Base-by-base conservation (phyloP, 2,329 filamentous ascomycete genomes). In the Sclerotinia spermophila region DNA sequence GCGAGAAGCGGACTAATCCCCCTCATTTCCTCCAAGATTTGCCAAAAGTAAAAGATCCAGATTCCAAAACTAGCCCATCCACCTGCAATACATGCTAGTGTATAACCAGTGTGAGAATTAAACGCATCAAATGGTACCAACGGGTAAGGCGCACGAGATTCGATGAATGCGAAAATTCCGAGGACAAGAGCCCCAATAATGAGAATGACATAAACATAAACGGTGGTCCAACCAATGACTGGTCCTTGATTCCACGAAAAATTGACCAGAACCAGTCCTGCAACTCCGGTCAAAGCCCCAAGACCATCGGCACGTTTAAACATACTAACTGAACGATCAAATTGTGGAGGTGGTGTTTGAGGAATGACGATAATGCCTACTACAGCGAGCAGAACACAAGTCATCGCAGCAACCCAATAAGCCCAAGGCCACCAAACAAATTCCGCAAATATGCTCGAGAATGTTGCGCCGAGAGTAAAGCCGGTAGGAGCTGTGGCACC, bases 181-280 rank as follows among this genome's bases (percentile, higher is more conserved):
- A 89, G 78, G 3, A 90, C 79, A 0, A 88, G 51, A 2, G 87
- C 70, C 0, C 89, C 88, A 3, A 90, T 72, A 51, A 90, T 84
- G 0, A 92, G 81, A 0, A 86, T 79, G 0, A 86, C 81, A 64
- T 76, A 77, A 6, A 72, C 71, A 61, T 78, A 78, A 2, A 76
- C 75, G 17, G 73, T 75, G 4, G 30, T 11, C 76, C 76, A 78
- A 7, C 76, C 75, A 19, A 75, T 69, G 11, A 72, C 69, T 1
- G 76, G 75, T 24, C 75, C 77, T 72, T 78, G 76, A 45, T 87
- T 88, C 79, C 85, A 85, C 0, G 85, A 84, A 67, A 88, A 85
- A 70, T 87, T 86, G 73, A 87, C 81, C n/a, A 86, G 81, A 3
- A 87, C 81, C 70, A 87, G 81, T 10, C 82, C 84, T 4, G 80